phyloP scores from a whole-genome alignment of 1,284 basidiomycete genomes.

The Gymnopus androsaceus region DNA sequence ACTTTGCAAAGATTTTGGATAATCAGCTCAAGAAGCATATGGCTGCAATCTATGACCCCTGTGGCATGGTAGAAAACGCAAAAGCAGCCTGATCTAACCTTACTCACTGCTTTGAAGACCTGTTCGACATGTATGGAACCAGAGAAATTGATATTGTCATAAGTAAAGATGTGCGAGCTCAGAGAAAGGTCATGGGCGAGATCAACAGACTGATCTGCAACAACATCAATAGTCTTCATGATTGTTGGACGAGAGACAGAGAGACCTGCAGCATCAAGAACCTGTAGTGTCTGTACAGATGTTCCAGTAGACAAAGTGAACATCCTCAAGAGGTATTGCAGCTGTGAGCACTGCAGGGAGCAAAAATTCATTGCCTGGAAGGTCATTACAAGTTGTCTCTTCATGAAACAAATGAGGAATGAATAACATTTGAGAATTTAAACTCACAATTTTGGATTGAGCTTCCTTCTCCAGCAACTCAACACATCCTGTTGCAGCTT shows the following conservation, averaged over 20 bases:
- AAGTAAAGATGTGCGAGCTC: constrained; percentile 10
- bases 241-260: constrained; percentile 25
- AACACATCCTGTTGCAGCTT: background rate
- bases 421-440: background rate
- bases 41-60: background rate
- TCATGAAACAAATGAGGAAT: background rate
- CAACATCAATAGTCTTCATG: constrained; percentile 14
- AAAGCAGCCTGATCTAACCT: constrained; percentile 20
- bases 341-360: background rate
- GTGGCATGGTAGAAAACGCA: constrained; percentile 13
- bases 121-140: constrained; percentile 16
- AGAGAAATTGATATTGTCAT: constrained; percentile 18
- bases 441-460: background rate
- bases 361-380: background rate
- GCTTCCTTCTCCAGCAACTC: no score
- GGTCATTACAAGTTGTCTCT: background rate
- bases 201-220: constrained; percentile 20
- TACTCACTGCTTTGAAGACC: constrained; percentile 12
- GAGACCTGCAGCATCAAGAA: constrained; percentile 23
- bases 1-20: background rate
- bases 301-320: constrained; percentile 21
- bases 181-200: constrained; percentile 16
- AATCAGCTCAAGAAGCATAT: constrained; percentile 12
- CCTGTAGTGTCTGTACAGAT: constrained; percentile 24
- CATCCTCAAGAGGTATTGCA: background rate